Evolutionary conservation across 176 grass and related monocot genomes (phyloP).

Genomic region (Lolium rigidum): DNA sequence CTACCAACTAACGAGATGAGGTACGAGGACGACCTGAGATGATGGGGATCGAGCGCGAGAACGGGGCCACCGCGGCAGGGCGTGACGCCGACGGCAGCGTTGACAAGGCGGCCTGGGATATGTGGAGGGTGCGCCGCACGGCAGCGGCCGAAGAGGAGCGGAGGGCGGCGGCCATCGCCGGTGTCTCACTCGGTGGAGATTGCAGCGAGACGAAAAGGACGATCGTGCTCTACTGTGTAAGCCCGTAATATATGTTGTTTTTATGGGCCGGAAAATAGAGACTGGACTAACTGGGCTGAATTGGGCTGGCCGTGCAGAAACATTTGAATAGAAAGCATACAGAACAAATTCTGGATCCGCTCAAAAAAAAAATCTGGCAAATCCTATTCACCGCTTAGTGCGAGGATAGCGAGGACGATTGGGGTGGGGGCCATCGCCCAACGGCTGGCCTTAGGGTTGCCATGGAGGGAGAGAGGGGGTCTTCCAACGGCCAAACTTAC

Average conservation of each 20-base stretch:
- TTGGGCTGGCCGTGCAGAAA: background rate
- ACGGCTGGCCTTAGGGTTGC: too few relatives aligned
- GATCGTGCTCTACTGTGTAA: background rate
- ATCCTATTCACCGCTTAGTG: too few relatives aligned
- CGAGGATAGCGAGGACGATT: too few relatives aligned
- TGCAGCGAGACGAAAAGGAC: background rate
- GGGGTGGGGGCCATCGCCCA: too few relatives aligned
- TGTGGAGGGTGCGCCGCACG: conserved; percentile 39
- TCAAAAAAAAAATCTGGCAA: too few relatives aligned
- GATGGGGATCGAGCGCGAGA: conserved; percentile 48
- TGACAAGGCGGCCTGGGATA: conserved; percentile 39
- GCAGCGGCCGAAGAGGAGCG: conserved; percentile 49
- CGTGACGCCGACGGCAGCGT: conserved; percentile 43
- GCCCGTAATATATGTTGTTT: background rate
- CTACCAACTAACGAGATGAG: background rate
- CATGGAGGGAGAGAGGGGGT: too few relatives aligned
- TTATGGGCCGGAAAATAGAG: background rate
- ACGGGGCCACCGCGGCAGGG: conserved; percentile 26
- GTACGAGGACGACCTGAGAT: conserved; percentile 40
- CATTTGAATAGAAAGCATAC: background rate
- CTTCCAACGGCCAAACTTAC: too few relatives aligned
- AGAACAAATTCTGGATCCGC: too few relatives aligned
- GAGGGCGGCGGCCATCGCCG: conserved; percentile 70
- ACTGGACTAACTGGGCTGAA: background rate
- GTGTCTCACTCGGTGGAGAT: conserved; percentile 32